These are phyloP conservation scores for Yarrowia keelungensis DNA, from an alignment of 805 yeast species.

Conservation along the genomic window DNA sequence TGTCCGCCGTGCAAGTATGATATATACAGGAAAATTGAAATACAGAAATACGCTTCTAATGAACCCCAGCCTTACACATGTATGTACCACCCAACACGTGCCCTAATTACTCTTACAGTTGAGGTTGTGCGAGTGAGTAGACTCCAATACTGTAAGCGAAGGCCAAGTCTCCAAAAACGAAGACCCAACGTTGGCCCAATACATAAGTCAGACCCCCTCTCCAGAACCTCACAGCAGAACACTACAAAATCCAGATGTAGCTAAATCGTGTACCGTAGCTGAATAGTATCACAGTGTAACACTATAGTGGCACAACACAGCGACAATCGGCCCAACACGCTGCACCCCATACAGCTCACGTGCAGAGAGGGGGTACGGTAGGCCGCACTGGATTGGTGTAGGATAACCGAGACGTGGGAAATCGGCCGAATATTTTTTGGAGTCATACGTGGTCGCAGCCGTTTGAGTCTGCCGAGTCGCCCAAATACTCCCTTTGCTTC, in stretches of 20 bases:
- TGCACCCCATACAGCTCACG: conserved; percentile 38
- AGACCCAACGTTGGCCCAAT: too few species aligned
- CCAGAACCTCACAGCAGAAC: neutral
- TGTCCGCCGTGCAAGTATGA: conserved; percentile 6
- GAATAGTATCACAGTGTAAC: too few species aligned
- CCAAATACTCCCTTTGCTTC: conserved; percentile 3
- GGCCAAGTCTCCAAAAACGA: too few species aligned
- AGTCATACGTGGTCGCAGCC: too few species aligned
- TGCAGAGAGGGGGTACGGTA: conserved; percentile 15
- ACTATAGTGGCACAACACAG: too few species aligned
- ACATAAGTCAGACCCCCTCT: too few species aligned
- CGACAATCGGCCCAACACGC: neutral
- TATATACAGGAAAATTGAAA: neutral
- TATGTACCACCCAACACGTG: conserved; percentile 6
- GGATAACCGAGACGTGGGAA: neutral
- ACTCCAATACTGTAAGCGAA: too few species aligned
- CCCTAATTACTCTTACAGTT: neutral
- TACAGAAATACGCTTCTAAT: conserved; percentile 1
- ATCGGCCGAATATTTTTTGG: neutral
- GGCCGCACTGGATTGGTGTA: neutral
- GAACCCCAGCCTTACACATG: conserved; percentile 7
- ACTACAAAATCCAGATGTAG: neutral
- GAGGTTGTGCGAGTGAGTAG: too few species aligned
- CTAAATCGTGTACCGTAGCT: too few species aligned
- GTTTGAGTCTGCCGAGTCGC: too few species aligned